phyloP scores from a whole-genome alignment of 257 asterid species.

The Gynochthodes officinalis region DNA sequence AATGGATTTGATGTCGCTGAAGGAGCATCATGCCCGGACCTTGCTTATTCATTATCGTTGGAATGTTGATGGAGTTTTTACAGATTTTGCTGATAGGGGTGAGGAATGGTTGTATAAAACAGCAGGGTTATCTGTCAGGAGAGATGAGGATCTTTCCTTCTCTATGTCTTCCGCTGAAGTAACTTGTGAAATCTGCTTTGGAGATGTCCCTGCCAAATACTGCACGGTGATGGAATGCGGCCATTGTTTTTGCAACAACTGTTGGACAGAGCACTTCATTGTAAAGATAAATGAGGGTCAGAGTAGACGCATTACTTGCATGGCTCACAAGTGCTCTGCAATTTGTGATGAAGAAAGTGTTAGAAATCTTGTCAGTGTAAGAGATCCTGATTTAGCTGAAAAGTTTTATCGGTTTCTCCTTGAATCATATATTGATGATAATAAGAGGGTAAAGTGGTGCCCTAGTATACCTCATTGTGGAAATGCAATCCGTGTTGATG shows the following conservation, averaged over 20 bases:
- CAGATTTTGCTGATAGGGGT: conserved; percentile 44
- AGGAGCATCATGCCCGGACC: conserved; percentile 50
- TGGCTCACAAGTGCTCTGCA: conserved; percentile 51
- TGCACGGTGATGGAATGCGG: conserved; percentile 56
- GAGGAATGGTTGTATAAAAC: conserved; percentile 30
- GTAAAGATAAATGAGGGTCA: conserved; percentile 53
- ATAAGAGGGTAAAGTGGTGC: conserved; percentile 54
- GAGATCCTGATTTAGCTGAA: conserved; percentile 37
- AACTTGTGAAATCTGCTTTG: conserved; percentile 47
- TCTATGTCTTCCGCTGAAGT: conserved; percentile 11
- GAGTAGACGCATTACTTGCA: conserved; percentile 48
- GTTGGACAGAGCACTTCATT: conserved; percentile 53
- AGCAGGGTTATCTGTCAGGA: conserved; percentile 38
- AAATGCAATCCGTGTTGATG: conserved; percentile 44
- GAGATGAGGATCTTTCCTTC: conserved; percentile 10
- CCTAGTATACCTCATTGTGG: conserved; percentile 61
- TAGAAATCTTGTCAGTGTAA: conserved; percentile 35
- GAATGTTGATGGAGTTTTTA: conserved; percentile 39
- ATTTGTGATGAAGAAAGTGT: conserved; percentile 54
- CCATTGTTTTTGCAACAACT: conserved; percentile 56
- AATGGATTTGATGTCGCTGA: conserved; percentile 47
- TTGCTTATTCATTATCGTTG: conserved; percentile 55
- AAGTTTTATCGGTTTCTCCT: conserved; percentile 49
- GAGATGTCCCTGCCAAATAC: conserved; percentile 29
- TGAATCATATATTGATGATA: conserved; percentile 61